phyloP scores from a whole-genome alignment of 1,284 basidiomycete species.

The Trichosporon inkin region DNA sequence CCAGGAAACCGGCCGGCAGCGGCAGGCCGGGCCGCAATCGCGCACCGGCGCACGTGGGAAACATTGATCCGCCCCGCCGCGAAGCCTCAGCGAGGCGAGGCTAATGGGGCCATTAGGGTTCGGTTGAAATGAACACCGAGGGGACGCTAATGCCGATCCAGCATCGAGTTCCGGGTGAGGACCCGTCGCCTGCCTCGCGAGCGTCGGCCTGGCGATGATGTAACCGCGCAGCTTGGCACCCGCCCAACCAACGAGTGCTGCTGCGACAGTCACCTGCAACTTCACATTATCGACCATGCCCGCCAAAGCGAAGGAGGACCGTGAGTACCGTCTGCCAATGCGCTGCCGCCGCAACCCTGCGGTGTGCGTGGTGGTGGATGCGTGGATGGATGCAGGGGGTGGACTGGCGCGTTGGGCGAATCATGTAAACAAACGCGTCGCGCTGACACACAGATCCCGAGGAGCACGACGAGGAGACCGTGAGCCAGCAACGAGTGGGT shows the following conservation, averaged over 20 bases:
- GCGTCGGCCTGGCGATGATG: too few relatives aligned
- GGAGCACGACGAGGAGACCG: not conserved
- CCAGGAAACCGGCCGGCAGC: not conserved
- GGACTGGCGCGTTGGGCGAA: not conserved
- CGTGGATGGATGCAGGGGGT: not conserved
- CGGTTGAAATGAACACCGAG: not conserved
- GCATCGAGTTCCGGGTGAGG: too few relatives aligned
- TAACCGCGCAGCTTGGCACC: not conserved
- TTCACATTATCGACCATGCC: conserved; percentile 11
- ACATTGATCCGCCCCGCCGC: not conserved
- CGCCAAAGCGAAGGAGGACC: conserved; percentile 13
- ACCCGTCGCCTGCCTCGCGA: too few relatives aligned
- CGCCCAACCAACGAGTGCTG: not conserved
- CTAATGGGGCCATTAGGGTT: not conserved
- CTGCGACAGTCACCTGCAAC: not conserved
- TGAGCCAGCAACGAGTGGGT: not conserved
- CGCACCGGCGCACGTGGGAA: not conserved
- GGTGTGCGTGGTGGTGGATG: not conserved
- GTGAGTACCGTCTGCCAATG: conserved; percentile 2
- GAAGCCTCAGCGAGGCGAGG: not conserved
- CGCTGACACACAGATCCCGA: not conserved
- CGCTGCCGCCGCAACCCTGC: not conserved
- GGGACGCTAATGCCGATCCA: not conserved
- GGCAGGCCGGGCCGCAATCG: too few relatives aligned
- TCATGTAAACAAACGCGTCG: not conserved